Conservation (phyloP, 2,329 filamentous ascomycete species). For the Allantophomopsis lycopodina region DNA sequence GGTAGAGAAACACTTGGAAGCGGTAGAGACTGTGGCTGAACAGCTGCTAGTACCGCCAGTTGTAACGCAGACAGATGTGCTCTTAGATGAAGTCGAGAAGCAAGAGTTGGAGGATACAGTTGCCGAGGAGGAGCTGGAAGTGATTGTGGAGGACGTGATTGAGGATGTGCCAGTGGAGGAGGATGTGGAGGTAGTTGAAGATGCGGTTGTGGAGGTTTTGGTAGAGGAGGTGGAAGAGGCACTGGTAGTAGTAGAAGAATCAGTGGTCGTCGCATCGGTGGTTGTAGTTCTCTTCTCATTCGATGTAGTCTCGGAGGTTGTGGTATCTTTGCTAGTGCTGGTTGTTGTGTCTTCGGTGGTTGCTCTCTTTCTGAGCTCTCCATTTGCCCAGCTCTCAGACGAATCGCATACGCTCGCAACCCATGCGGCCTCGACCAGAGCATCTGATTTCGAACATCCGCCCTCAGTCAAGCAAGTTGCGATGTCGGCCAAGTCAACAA, state of each 20-base stretch:
- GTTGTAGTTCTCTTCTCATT: conserved; percentile 1
- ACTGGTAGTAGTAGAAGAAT: conserved; percentile 1
- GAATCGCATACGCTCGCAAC: conserved; percentile 8
- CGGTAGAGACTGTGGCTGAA: conserved; percentile 4
- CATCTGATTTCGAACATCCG: conserved; percentile 10
- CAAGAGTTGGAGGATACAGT: conserved; percentile 1
- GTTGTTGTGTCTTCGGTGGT: conserved; percentile 1
- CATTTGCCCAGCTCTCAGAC: conserved; percentile 1
- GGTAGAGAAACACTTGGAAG: conserved; percentile 8
- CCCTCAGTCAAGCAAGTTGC: conserved; percentile 7
- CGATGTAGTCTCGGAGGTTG: conserved; percentile 1
- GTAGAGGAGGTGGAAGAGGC: neutral
- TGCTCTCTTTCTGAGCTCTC: conserved; percentile 4
- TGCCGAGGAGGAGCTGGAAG: conserved; percentile 4
- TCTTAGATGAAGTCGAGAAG: no score
- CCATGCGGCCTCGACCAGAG: conserved; percentile 7
- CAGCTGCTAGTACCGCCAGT: conserved; percentile 5
- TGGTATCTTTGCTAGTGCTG: neutral
- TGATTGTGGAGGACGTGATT: conserved; percentile 4
- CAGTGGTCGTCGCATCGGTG: neutral
- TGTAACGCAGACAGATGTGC: neutral
- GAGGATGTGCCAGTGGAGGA: conserved; percentile 1
- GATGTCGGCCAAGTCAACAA: no score
- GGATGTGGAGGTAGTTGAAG: conserved; percentile 1
- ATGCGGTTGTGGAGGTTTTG: neutral